Base-by-base conservation (phyloP, 805 yeast species). In the Wickerhamomyces subpelliculosus region DNA sequence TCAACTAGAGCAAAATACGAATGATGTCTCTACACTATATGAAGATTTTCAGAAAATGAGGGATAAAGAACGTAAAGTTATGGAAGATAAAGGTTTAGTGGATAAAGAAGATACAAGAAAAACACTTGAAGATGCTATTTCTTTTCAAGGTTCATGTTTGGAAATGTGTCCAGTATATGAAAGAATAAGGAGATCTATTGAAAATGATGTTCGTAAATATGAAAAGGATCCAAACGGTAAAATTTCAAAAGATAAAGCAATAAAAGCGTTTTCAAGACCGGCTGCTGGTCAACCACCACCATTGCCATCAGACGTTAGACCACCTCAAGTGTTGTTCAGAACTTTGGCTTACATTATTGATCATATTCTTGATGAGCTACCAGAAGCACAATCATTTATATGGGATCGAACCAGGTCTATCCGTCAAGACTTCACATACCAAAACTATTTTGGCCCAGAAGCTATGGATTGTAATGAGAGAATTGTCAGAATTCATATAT, bases 241-340 rank as follows among this genome's bases (percentile, higher is more conserved):
- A 44, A 81, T 87, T 6, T 70, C 85, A 1, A 57, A 73, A 22
- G 52, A 53, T 0, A 64, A 68, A 32, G 96, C 97, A 0, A 74
- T 93, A 7, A 93, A 93, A 60, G 94, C 96, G 2, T 93, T 93
- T 55, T 84, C 95, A 18, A 70, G 99, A 49, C 97, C 99, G 0
- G 96, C 95, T 14, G 97, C 97, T 1, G 98, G 97, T 7, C 96
- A 93, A 49, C 95, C 96, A 1, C 97, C 97, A 2, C 95, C 97
- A 3, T 65, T 93, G 41, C 99, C 98, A 0, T 87, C 97, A 1
- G 98, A 93, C 57, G 99, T 93, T 4, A 70, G 99, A 43, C 96
- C 98, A 1, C 98, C 99, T 0, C 73, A 71, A 38, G 67, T 89
- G 1, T 61, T 93, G 20, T 71, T 70, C 11, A 52, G 67, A 26